Conservation (phyloP, 2,329 filamentous ascomycete genomes). For the Akanthomyces lecanii region DNA sequence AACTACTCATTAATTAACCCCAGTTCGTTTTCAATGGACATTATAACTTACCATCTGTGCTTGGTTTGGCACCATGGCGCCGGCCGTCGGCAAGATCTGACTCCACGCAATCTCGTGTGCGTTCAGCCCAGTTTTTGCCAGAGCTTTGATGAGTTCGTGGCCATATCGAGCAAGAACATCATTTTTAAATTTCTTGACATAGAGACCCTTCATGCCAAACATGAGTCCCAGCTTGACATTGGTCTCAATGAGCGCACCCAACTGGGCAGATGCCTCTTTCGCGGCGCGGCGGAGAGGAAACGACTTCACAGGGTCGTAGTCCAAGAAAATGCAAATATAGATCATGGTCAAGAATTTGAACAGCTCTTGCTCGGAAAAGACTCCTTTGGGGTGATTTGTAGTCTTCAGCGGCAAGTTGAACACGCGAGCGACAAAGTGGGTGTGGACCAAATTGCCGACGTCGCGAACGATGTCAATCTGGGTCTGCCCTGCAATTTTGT, state of each 20-base stretch:
- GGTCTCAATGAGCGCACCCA: constrained; percentile 59
- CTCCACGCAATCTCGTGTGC: constrained; percentile 65
- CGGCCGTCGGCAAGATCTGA: constrained; percentile 64
- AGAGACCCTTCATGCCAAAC: constrained; percentile 33
- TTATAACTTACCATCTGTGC: constrained; percentile 54
- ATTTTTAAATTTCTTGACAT: constrained; percentile 48
- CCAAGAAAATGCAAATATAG: constrained; percentile 62
- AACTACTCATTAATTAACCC: not conserved
- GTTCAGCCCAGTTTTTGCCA: constrained; percentile 60
- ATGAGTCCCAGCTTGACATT: constrained; percentile 50
- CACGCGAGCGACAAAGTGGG: constrained; percentile 57
- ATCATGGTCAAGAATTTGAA: constrained; percentile 62
- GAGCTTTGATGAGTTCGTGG: constrained; percentile 57
- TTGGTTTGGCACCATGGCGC: constrained; percentile 66
- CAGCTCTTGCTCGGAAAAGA: constrained; percentile 52
- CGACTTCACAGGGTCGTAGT: constrained; percentile 61
- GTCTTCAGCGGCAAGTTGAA: constrained; percentile 68
- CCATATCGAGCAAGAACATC: constrained; percentile 61
- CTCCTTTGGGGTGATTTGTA: constrained; percentile 52
- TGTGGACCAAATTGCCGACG: constrained; percentile 63
- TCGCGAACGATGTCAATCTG: constrained; percentile 70
- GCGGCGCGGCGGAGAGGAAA: constrained; percentile 60
- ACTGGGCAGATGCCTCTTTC: constrained; percentile 51
- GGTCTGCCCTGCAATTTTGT: constrained; percentile 48
- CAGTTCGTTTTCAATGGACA: too few species aligned